phyloP scores from a whole-genome alignment of 1,284 basidiomycete species.

The Ceratobasidium sp. region DNA sequence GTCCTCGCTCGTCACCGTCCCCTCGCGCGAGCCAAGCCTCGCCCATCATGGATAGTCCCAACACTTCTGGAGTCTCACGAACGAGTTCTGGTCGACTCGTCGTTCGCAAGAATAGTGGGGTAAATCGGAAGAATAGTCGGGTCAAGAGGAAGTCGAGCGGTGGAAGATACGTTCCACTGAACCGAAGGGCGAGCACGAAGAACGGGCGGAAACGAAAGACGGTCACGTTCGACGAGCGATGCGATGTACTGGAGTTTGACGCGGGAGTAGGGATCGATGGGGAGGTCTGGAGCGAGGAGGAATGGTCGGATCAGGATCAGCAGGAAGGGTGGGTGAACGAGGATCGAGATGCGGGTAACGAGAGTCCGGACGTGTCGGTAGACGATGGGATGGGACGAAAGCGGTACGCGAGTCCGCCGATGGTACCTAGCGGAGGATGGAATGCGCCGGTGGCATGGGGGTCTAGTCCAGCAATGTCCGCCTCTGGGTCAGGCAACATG shows the following conservation, averaged over 20 bases:
- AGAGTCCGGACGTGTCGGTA: conserved; percentile 50
- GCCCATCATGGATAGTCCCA: conserved; percentile 7
- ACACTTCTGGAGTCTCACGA: conserved; percentile 5
- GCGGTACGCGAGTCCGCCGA: conserved; percentile 38
- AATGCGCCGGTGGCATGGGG: conserved; percentile 19
- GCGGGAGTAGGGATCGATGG: conserved; percentile 62
- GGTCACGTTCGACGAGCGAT: conserved; percentile 87
- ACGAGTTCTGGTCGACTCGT: conserved; percentile 30
- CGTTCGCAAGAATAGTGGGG: conserved; percentile 9
- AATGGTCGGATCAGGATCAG: conserved; percentile 58
- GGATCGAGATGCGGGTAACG: conserved; percentile 44
- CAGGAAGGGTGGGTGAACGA: conserved; percentile 47
- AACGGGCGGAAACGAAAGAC: conserved; percentile 74
- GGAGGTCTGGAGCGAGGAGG: conserved; percentile 60
- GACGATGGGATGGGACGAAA: conserved; percentile 41
- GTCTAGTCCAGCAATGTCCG: conserved; percentile 4
- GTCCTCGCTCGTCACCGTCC: conserved; percentile 71
- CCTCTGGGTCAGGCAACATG: conserved; percentile 8
- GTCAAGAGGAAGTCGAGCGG: conserved; percentile 24
- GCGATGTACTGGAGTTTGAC: conserved; percentile 90
- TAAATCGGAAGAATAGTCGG: conserved; percentile 17
- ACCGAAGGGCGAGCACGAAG: conserved; percentile 41
- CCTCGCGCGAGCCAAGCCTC: conserved; percentile 13
- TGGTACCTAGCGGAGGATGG: conserved; percentile 26
- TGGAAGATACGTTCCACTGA: conserved; percentile 29